Evolutionary conservation across 148 eudicot genomes (phyloP).

Genomic region (Rhododendron williamsianum): DNA sequence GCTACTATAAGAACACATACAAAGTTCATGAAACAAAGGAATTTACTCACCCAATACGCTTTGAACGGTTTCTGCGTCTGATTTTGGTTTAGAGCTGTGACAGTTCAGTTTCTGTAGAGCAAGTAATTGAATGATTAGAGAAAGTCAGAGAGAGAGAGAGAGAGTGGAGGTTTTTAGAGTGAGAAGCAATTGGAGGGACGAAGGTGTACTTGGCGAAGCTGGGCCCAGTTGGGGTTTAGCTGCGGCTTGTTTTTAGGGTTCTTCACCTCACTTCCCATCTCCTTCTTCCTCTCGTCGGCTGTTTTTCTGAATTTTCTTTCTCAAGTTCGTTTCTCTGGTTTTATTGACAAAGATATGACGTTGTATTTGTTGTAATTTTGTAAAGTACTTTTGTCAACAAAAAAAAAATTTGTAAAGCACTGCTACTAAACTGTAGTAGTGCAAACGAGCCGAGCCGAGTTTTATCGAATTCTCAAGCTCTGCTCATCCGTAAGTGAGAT

Average conservation of each 20-base stretch:
- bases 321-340: background rate
- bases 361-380: background rate
- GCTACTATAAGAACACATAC: background rate
- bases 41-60: constrained; percentile 37
- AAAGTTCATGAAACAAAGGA: background rate
- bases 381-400: no score
- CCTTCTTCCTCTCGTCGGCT: background rate
- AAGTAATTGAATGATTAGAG: constrained; percentile 1
- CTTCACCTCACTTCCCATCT: constrained; percentile 18
- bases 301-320: background rate
- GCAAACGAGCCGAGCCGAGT: no score
- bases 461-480: no score
- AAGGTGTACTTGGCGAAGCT: constrained; percentile 42
- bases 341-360: background rate
- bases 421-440: no score
- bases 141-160: background rate
- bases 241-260: constrained; percentile 33
- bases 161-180: background rate
- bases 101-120: constrained; percentile 51
- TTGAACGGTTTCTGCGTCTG: constrained; percentile 12
- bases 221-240: constrained; percentile 75
- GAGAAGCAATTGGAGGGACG: background rate
- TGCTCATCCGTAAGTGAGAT: no score
- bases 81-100: constrained; percentile 27
- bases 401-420: background rate